Conservation (phyloP, 1,139 yeast genomes). For the Hansenula lynferdii region DNA sequence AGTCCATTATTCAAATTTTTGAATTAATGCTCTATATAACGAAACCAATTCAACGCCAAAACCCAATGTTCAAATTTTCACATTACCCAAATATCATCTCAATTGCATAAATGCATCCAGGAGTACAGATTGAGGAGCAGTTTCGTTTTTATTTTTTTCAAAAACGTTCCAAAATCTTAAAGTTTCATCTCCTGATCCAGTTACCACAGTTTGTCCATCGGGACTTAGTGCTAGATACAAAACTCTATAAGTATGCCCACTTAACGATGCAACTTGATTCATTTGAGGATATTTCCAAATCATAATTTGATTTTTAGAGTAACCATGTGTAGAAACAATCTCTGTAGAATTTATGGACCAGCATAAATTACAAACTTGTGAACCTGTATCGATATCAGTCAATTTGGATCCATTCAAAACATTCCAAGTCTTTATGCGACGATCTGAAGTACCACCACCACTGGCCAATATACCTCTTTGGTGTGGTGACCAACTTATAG, state of each 20-base stretch:
- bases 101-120: conserved; percentile 78
- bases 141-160: conserved; percentile 62
- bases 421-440: conserved; percentile 89
- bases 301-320: conserved; percentile 82
- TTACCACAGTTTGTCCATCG: conserved; percentile 95
- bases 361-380: conserved; percentile 89
- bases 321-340: conserved; percentile 93
- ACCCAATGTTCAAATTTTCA: too few species aligned
- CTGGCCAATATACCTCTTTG: conserved; percentile 90
- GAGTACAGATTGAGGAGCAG: conserved; percentile 55
- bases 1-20: too few species aligned
- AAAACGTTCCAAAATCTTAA: conserved; percentile 90
- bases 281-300: conserved; percentile 94
- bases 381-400: conserved; percentile 85
- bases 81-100: conserved; percentile 32
- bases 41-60: too few species aligned
- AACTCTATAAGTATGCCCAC: conserved; percentile 94
- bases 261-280: conserved; percentile 89
- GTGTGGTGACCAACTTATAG: conserved; percentile 97
- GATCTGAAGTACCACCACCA: conserved; percentile 98
- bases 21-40: too few species aligned
- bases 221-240: conserved; percentile 89
- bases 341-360: conserved; percentile 96
- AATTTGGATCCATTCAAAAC: conserved; percentile 71
- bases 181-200: conserved; percentile 99